These are phyloP conservation scores for Nannochloropsis salina DNA, from an alignment of 108 stramenopile genomes.

Conservation along the genomic window DNA sequence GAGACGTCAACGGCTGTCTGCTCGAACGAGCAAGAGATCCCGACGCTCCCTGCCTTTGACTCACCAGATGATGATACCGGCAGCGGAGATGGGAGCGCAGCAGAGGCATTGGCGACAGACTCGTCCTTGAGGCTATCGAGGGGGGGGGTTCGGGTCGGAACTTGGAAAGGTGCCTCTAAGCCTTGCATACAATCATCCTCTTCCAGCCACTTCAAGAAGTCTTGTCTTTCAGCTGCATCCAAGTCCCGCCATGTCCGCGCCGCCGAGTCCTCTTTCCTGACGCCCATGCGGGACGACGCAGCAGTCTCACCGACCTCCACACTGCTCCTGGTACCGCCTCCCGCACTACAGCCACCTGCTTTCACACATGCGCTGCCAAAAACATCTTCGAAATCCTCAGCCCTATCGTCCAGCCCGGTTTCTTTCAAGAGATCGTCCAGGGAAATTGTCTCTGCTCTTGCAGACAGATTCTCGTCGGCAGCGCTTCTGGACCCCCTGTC, in stretches of 20 bases:
- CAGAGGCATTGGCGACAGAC: background rate
- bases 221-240: background rate
- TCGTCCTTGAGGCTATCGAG: background rate
- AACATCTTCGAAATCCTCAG: background rate
- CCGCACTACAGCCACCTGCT: background rate
- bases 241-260: background rate
- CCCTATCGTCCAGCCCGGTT: background rate
- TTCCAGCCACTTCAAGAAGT: constrained; percentile 11
- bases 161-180: background rate
- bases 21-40: no score
- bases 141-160: no score
- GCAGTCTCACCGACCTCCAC: no score
- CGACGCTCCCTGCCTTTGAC: no score
- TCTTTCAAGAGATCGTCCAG: background rate
- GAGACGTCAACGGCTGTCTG: no score
- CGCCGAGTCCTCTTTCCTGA: background rate
- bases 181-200: constrained; percentile 2
- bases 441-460: background rate
- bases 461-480: background rate
- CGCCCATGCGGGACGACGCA: no score
- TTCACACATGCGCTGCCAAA: background rate
- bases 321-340: no score
- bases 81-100: no score
- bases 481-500: background rate
- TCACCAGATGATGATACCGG: no score